These are phyloP conservation scores for Laburnicola sp. DNA, from an alignment of 2,329 filamentous ascomycete species.

Conservation along the genomic window DNA sequence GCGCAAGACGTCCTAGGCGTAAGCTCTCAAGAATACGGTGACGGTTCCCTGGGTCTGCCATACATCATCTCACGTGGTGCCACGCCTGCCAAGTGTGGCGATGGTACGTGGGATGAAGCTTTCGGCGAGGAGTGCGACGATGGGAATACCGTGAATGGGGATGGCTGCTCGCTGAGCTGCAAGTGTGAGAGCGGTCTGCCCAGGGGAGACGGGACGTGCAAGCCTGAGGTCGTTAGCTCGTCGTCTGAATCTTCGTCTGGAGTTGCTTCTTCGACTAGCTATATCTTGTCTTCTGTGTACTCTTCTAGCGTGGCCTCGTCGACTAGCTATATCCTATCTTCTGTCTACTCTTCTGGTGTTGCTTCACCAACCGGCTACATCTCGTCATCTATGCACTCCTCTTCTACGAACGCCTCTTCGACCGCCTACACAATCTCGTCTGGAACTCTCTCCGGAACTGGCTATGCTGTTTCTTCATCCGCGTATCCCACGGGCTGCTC, in stretches of 20 bases:
- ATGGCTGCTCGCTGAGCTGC: slow-evolving; percentile 23
- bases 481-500: no score
- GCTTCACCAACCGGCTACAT: no score
- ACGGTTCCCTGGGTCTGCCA: slow-evolving; percentile 20
- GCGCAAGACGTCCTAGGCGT: slow-evolving; percentile 19
- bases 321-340: slow-evolving; percentile 4
- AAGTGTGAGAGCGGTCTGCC: slow-evolving; percentile 22
- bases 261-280: no score
- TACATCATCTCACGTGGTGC: slow-evolving; percentile 23
- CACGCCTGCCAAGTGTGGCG: slow-evolving; percentile 23
- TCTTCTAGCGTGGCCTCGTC: no score
- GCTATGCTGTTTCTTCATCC: no score
- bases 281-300: no score
- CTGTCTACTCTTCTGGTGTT: no score
- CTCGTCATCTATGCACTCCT: no score
- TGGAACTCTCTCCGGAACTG: no score
- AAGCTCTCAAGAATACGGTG: slow-evolving; percentile 20
- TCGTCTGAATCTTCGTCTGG: no score
- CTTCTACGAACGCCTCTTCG: no score
- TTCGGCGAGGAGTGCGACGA: slow-evolving; percentile 25
- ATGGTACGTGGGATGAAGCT: slow-evolving; percentile 21
- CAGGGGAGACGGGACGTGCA: slow-evolving; percentile 21
- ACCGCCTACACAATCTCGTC: no score
- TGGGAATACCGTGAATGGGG: slow-evolving; percentile 18
- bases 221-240: background rate